Conservation (phyloP, 2,329 filamentous ascomycete genomes). For the Aspergillus vadensis region DNA sequence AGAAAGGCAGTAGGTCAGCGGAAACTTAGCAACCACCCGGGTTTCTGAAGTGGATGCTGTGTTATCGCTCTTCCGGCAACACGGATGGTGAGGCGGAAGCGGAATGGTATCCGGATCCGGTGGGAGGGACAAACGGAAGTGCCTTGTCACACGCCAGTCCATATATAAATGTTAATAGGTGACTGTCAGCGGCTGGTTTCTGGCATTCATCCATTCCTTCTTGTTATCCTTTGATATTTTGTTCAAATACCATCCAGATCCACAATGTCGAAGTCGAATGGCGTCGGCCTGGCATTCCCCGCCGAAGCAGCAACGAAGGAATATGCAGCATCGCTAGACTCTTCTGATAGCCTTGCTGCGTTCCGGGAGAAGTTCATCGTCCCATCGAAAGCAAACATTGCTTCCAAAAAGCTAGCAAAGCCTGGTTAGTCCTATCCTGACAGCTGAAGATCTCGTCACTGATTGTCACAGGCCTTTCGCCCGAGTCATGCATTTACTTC, state of each 20-base stretch:
- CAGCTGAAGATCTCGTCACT: constrained; percentile 8
- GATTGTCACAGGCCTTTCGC: constrained; percentile 34
- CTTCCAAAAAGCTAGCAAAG: constrained; percentile 60
- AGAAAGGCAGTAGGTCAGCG: not conserved
- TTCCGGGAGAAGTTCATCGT: constrained; percentile 74
- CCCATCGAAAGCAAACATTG: constrained; percentile 72
- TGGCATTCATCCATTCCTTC: not conserved
- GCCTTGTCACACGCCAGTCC: not conserved
- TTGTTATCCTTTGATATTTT: not conserved
- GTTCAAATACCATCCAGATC: not conserved
- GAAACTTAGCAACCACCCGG: not conserved
- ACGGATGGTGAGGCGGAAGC: constrained; percentile 24
- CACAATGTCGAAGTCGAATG: constrained; percentile 17
- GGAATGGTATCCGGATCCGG: constrained; percentile 25
- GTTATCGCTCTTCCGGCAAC: not conserved
- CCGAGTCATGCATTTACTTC: constrained; percentile 65
- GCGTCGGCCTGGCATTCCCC: constrained; percentile 33
- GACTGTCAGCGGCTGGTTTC: not conserved
- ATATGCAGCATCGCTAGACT: constrained; percentile 57
- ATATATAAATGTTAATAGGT: not conserved
- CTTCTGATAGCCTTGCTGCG: constrained; percentile 59
- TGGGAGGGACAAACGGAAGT: not conserved
- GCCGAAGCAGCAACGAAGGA: constrained; percentile 34
- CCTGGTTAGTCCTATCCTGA: constrained; percentile 26
- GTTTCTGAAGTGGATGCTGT: not conserved